Percentiles rank a stretch among this genome's conserved stretches.
These are phyloP conservation scores for Xylariales sp. DNA, from an alignment of 2,329 filamentous ascomycete species.

Conservation along the genomic window DNA sequence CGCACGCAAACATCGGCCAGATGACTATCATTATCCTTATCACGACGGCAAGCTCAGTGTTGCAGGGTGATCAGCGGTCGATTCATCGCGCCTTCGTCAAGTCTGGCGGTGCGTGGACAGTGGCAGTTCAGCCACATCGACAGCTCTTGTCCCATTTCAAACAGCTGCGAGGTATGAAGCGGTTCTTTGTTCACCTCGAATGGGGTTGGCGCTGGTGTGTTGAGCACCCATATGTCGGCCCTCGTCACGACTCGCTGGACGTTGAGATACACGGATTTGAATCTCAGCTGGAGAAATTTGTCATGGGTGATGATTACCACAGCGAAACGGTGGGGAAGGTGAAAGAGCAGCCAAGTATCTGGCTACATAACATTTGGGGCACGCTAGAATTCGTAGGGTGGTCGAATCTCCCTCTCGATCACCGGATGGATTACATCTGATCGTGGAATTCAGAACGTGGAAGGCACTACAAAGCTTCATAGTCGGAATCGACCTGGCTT, in stretches of 20 bases:
- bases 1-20: constrained; percentile 6
- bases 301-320: constrained; percentile 12
- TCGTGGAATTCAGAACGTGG: too few species aligned
- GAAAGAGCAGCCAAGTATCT: constrained; percentile 4
- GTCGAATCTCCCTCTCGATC: too few species aligned
- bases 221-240: constrained; percentile 1
- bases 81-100: background rate
- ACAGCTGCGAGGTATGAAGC: constrained; percentile 6
- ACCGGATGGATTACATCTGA: too few species aligned
- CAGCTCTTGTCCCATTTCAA: constrained; percentile 2
- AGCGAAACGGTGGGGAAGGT: constrained; percentile 8
- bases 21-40: constrained; percentile 8
- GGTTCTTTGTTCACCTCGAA: constrained; percentile 12
- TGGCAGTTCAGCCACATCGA: background rate
- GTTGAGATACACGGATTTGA: constrained; percentile 7
- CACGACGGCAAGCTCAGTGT: constrained; percentile 1
- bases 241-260: background rate
- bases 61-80: background rate
- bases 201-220: constrained; percentile 9
- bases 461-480: too few species aligned
- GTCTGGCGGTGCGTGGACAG: background rate
- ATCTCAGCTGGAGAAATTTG: constrained; percentile 9
- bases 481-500: too few species aligned
- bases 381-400: background rate
- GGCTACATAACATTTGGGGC: background rate